Evolutionary conservation across 2,329 filamentous ascomycete genomes (phyloP).

Genomic region (Microascus cirrosus): DNA sequence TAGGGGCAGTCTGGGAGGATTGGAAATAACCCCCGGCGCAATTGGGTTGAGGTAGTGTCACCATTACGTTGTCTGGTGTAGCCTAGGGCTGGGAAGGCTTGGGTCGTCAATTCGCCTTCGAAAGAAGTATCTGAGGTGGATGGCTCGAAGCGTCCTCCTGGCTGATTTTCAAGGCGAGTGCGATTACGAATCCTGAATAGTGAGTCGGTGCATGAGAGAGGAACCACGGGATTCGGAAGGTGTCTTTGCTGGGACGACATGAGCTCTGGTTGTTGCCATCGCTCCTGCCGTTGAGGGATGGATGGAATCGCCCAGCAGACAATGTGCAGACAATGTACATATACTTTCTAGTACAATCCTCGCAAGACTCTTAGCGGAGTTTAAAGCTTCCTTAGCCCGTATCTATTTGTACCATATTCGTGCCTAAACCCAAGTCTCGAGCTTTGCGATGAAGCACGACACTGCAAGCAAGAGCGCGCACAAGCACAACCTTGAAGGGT

Average conservation of each 20-base stretch:
- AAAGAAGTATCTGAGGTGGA: neutral
- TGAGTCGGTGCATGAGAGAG: too few species aligned
- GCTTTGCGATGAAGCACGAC: neutral
- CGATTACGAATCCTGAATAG: too few species aligned
- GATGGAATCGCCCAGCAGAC: too few species aligned
- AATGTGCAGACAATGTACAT: neutral
- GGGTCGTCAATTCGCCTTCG: neutral
- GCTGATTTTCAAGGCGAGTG: too few species aligned
- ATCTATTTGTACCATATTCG: neutral
- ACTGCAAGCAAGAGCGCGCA: neutral
- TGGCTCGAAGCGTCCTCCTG: neutral
- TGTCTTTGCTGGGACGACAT: too few species aligned
- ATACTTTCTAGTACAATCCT: neutral
- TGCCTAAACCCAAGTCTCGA: neutral
- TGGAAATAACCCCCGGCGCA: neutral
- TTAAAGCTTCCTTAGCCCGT: neutral
- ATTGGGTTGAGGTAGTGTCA: neutral
- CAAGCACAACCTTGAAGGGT: neutral
- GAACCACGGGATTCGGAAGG: too few species aligned
- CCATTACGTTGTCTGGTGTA: neutral
- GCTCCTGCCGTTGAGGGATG: too few species aligned
- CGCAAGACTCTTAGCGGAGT: neutral
- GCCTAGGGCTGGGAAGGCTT: neutral
- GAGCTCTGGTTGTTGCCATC: too few species aligned
- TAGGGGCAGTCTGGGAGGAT: neutral